These are phyloP conservation scores for Hypsizygus ulmarius DNA, from an alignment of 1,284 basidiomycete genomes.

Conservation along the genomic window DNA sequence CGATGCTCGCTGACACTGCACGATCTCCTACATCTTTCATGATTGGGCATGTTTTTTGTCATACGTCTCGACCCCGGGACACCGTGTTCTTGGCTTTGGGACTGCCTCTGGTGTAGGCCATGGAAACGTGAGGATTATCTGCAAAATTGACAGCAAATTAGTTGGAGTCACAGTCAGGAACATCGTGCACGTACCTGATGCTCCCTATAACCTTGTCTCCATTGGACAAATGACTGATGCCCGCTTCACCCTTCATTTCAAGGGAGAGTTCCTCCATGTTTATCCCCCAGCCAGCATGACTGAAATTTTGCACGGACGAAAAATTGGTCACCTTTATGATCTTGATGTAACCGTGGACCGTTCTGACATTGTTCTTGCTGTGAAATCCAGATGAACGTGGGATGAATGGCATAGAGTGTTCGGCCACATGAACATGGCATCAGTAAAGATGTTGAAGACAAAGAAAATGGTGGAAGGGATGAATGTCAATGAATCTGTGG, in stretches of 20 bases:
- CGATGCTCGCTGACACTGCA: constrained; percentile 8
- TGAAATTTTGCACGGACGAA: constrained; percentile 7
- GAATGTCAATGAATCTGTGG: constrained; percentile 19
- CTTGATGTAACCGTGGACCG: not conserved
- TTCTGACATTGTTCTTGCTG: not conserved
- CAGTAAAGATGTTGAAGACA: constrained; percentile 21
- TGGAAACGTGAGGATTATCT: constrained; percentile 15
- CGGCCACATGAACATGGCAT: constrained; percentile 29
- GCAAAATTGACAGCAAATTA: constrained; percentile 6
- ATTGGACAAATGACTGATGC: constrained; percentile 24
- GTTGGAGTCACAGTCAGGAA: constrained; percentile 23
- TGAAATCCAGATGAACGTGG: constrained; percentile 17
- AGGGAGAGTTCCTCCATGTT: not conserved
- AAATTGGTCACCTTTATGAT: constrained; percentile 6
- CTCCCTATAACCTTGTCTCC: constrained; percentile 34
- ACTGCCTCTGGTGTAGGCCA: constrained; percentile 2
- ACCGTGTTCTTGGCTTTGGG: constrained; percentile 12
- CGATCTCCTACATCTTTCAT: constrained; percentile 12
- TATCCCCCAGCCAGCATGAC: constrained; percentile 13
- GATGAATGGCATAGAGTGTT: constrained; percentile 33
- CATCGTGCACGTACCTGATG: constrained; percentile 29
- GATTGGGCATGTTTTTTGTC: constrained; percentile 4
- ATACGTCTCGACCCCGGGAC: constrained; percentile 8
- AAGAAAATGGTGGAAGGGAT: constrained; percentile 28
- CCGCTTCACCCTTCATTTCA: constrained; percentile 11